Base-by-base conservation (phyloP, 768 basidiomycete genomes). In the Auricularia sp. region DNA sequence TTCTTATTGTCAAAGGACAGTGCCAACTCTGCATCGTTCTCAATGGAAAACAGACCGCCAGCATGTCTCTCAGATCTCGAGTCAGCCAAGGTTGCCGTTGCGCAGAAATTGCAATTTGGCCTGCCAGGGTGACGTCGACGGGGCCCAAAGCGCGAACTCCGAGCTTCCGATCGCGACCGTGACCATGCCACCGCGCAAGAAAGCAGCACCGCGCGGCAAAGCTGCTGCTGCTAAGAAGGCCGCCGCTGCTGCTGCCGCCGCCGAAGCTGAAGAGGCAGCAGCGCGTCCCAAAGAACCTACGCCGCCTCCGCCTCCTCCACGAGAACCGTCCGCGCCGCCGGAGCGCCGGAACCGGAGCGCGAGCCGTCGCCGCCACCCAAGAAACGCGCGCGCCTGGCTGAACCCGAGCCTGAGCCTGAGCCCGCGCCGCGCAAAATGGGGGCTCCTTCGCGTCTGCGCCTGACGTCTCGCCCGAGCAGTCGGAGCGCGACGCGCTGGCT, bases 121-220 rank as follows among this genome's bases (percentile, higher is more conserved):
- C 39, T 42, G 39, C 39, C 39, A 42, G 39, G 7, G 39, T 14
- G 8, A 42, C 29, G 29, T 29, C 29, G 29, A 29, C 29, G 29
- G 29, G 39, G 8, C 8, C 39, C 39, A 42, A 14, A 42, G 39
- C 39, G 39, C 39, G 39, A 42, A 42, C 12, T 42, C 39, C 39
- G 39, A 16, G 14, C 47, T 18, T 51, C 21, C 14, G 56, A 59
- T 23, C 56, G 56, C 56, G 23, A 59, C 56, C 39, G 39, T 42
- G 56, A 29, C 21, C 29, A 59, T 59, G 56, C 56, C 56, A 34
- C 56, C 56, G 56, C 56, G 56, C 56, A 59, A 59, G 34, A 59
- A 59, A 35, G 56, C 56, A 33, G 56, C 56, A 29, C 56, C 56
- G 11, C 23, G 34, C 29, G 56, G 56, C 56, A 59, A 59, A 29